phyloP scores from a whole-genome alignment of 129 eudicot genomes.

The Artemisia argyi region DNA sequence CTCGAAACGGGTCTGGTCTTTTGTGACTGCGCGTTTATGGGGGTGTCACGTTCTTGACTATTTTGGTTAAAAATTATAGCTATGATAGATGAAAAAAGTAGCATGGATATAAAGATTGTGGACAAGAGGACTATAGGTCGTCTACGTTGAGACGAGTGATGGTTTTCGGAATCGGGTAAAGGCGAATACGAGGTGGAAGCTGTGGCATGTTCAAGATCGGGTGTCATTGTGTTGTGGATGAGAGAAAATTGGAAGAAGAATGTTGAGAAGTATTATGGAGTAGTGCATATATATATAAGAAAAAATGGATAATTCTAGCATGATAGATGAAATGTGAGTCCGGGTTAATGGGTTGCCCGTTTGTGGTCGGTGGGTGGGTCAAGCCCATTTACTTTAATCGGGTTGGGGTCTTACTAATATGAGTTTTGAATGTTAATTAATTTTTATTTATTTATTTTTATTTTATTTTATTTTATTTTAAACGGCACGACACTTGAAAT shows the following conservation, averaged over 20 bases:
- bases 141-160: slow-evolving; percentile 30
- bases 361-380: slow-evolving; percentile 19
- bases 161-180: slow-evolving; percentile 43
- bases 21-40: slow-evolving; percentile 13
- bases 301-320: slow-evolving; percentile 17
- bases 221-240: slow-evolving; percentile 13
- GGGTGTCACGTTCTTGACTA: slow-evolving; percentile 9
- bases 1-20: slow-evolving; percentile 39
- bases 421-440: too few species aligned
- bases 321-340: slow-evolving; percentile 11
- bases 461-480: too few species aligned
- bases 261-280: slow-evolving; percentile 11
- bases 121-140: slow-evolving; percentile 34
- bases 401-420: neutral
- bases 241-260: slow-evolving; percentile 24
- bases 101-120: slow-evolving; percentile 38
- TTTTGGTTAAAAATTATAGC: slow-evolving; percentile 31
- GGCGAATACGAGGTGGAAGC: slow-evolving; percentile 48
- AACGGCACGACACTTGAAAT: too few species aligned
- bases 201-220: slow-evolving; percentile 48
- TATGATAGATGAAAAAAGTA: slow-evolving; percentile 36
- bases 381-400: neutral
- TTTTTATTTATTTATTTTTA: too few species aligned
- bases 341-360: neutral
- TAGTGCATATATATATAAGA: neutral